A percentile compares a stretch with the other conserved stretches of the same genome.
Conservation (phyloP, 345 rosid genomes). For the Linum usitatissimum region DNA sequence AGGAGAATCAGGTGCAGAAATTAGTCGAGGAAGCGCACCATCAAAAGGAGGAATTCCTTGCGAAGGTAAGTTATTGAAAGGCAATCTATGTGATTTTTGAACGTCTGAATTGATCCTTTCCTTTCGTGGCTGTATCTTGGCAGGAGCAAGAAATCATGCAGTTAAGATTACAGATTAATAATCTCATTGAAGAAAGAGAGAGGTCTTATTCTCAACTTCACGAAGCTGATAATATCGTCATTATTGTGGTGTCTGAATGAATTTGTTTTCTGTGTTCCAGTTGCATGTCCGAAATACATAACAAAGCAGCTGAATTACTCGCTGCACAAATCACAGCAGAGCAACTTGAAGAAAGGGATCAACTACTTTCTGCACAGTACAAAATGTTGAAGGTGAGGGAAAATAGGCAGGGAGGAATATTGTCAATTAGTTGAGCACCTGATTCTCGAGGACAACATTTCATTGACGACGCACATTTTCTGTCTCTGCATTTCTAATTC, state of each 20-base stretch:
- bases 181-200: slow-evolving; percentile 54
- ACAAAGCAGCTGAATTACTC: slow-evolving; percentile 57
- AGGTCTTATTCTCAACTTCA: slow-evolving; percentile 33
- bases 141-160: slow-evolving; percentile 64
- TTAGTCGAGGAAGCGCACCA: slow-evolving; percentile 58
- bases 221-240: not conserved
- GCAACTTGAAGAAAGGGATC: slow-evolving; percentile 72
- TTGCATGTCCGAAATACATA: slow-evolving; percentile 44
- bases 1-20: slow-evolving; percentile 59
- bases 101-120: not conserved
- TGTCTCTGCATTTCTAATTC: not conserved
- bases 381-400: slow-evolving; percentile 62
- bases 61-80: slow-evolving; percentile 38
- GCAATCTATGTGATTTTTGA: not conserved
- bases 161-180: slow-evolving; percentile 40
- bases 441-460: not conserved
- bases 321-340: slow-evolving; percentile 44
- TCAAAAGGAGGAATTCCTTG: slow-evolving; percentile 51
- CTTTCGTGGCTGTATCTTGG: slow-evolving; percentile 10
- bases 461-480: not conserved
- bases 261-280: slow-evolving; percentile 19
- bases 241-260: not conserved
- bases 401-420: not conserved
- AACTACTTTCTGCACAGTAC: slow-evolving; percentile 69
- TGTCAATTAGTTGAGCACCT: not conserved